Evolutionary conservation across 495 filamentous ascomycete species (phyloP), one percentile per base, ranked within the genome.

Genomic region (Lasiosphaeria miniovina): DNA sequence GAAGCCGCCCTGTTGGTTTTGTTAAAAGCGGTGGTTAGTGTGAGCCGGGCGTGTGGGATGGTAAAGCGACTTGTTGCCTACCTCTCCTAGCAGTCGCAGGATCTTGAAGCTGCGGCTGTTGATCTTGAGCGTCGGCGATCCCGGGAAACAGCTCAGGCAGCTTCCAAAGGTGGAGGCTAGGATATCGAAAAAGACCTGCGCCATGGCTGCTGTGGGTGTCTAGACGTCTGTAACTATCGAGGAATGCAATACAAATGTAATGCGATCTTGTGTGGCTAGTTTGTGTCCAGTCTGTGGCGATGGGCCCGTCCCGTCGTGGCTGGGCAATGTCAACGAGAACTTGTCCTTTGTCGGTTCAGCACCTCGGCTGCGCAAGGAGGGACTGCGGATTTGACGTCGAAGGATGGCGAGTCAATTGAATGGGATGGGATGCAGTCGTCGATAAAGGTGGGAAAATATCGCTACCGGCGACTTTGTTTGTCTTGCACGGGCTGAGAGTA

Each of bases 31-130:
- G 24, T 24, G 24, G 24, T 24, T 24, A 24, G 24, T 2, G 24
- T 24, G 24, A 2, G 24, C 24, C 24, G 24, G 24, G 24, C 24
- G 1, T 24, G 24, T 24, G 24, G 24, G 24, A 24, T 24, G 24
- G 2, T 24, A 24, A 24, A 24, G 24, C 24, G 24, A 24, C 24
- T 2, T 24, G 24, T 24, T 24, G 24, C 24, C 12, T 77, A 91
- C 89, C 80, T 97, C 94, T 68, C 94, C 94, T 8, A 98, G 82
- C 40, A 98, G 79, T 55, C 93, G 86, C 60, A 96, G 79, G 71
- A 98, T 90, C 82, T 96, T 97, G 82, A 96, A 96, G 74, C 86
- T 92, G 52, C 91, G 87, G 65, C 82, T 90, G 75, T 98, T 97
- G 79, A 98, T 96, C 70, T 93, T 94, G 58, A 98, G 80, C 64